A percentile compares a stretch with the other conserved stretches of the same genome.
Evolutionary conservation across 306 rosid species (phyloP).

Genomic region (Chamaecrista fasciculata): DNA sequence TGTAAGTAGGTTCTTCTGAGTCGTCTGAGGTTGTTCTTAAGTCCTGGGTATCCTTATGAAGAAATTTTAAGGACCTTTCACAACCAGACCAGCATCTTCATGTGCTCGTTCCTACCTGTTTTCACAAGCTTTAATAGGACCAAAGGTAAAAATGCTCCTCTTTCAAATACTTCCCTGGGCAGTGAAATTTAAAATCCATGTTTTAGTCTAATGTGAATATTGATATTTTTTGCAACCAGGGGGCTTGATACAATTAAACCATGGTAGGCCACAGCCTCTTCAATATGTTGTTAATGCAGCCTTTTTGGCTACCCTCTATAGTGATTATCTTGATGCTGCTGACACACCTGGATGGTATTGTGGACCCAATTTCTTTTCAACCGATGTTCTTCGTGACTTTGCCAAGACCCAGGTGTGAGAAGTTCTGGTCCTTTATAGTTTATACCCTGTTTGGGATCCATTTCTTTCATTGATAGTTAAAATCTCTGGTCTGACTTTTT

Average conservation of each 20-base stretch:
- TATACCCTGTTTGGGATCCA: neutral
- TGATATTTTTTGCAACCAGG: conserved; percentile 44
- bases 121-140: conserved; percentile 92
- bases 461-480: conserved; percentile 1
- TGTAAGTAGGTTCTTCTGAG: conserved; percentile 80
- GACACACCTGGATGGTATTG: conserved; percentile 99
- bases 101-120: conserved; percentile 94
- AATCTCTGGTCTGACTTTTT: neutral
- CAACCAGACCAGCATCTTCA: conserved; percentile 87
- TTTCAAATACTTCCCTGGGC: neutral
- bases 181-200: neutral
- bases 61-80: conserved; percentile 91
- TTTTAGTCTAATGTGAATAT: conserved; percentile 12
- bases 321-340: conserved; percentile 96
- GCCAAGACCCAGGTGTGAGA: conserved; percentile 75
- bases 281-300: conserved; percentile 95
- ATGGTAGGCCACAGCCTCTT: conserved; percentile 97
- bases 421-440: conserved; percentile 14
- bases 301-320: conserved; percentile 83
- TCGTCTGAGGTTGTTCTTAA: conserved; percentile 94
- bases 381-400: conserved; percentile 75
- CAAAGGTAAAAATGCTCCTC: conserved; percentile 51
- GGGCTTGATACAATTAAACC: conserved; percentile 90
- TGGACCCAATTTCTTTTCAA: conserved; percentile 93
- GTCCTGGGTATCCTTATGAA: conserved; percentile 99